Evolutionary conservation across 805 yeast species (phyloP), one percentile per base, ranked within the genome.

Genomic region (Scheffersomyces stipitis): DNA sequence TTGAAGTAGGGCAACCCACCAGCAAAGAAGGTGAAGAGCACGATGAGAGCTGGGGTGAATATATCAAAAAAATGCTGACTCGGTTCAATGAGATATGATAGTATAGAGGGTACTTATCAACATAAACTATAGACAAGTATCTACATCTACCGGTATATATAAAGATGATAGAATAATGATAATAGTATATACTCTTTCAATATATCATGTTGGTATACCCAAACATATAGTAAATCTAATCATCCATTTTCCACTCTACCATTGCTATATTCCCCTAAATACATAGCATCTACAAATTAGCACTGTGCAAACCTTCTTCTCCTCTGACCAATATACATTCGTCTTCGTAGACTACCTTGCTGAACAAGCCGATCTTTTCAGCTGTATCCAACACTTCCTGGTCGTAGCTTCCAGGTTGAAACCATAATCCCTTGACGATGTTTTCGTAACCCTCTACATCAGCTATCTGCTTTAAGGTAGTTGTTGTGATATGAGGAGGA

Each of bases 391-490:
- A 63, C 3, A 75, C 76, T 9, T 64, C 69, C 2, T 54, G 51
- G 49, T 83, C 80, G 46, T 76, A 85, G 15, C 88, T 75, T 0
- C 95, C 95, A 0, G 95, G 95, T 52, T 86, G 95, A 46, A 84
- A 80, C 95, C 95, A 87, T 12, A 85, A 62, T 1, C 82, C 79
- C 48, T 73, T 74, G 12, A 83, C 61, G 0, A 60, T 38, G 12
- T 51, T 34, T 20, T 58, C 49, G 39, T 76, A 59, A 12, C 67
- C 67, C 8, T 66, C 57, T 26, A 81, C 51, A 0, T 71, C 54
- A 5, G 69, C 55, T 13, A 71, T 62, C 30, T 60, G 63, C 26
- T 53, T 46, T 22, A 69, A 53, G 0, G 71, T 66, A 2, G 42
- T 33, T 2, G 44, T 44, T 1, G 88, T 76, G 3, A 81, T 73